Evolutionary conservation across 257 asterid species (phyloP).

Genomic region (Penstemon newberryi): DNA sequence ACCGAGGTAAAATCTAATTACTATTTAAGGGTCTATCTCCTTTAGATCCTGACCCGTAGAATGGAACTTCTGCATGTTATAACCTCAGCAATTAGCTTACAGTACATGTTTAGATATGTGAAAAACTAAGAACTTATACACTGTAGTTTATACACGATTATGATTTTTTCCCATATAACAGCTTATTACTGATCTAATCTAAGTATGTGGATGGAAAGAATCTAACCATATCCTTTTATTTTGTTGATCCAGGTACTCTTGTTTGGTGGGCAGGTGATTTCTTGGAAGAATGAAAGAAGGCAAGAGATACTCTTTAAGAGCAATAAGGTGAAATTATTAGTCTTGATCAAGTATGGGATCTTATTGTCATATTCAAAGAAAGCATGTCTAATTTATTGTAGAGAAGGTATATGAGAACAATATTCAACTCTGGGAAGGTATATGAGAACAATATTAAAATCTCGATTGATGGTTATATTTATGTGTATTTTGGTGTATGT

Average conservation of each 20-base stretch:
- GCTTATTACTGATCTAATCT: not conserved
- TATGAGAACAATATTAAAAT: not conserved
- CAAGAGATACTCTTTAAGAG: conserved; percentile 65
- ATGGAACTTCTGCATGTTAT: not conserved
- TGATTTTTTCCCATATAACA: not conserved
- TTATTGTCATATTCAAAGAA: not conserved
- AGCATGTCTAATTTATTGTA: not conserved
- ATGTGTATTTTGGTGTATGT: conserved; percentile 1
- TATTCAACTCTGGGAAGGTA: not conserved
- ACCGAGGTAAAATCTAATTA: not conserved
- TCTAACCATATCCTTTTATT: conserved; percentile 8
- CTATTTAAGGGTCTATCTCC: not conserved
- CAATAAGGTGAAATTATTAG: conserved; percentile 52
- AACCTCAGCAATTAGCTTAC: not conserved
- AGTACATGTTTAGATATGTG: not conserved
- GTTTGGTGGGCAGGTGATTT: conserved; percentile 66
- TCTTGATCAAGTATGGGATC: not conserved
- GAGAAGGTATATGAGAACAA: conserved; percentile 1
- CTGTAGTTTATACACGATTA: not conserved
- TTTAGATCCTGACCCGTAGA: no score
- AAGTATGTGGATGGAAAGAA: conserved; percentile 1
- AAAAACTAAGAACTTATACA: not conserved
- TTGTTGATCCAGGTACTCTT: conserved; percentile 58
- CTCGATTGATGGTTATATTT: conserved; percentile 14
- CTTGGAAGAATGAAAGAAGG: conserved; percentile 81